Base-by-base conservation (phyloP, 1,139 yeast genomes). In the Eremothecium gossypii region DNA sequence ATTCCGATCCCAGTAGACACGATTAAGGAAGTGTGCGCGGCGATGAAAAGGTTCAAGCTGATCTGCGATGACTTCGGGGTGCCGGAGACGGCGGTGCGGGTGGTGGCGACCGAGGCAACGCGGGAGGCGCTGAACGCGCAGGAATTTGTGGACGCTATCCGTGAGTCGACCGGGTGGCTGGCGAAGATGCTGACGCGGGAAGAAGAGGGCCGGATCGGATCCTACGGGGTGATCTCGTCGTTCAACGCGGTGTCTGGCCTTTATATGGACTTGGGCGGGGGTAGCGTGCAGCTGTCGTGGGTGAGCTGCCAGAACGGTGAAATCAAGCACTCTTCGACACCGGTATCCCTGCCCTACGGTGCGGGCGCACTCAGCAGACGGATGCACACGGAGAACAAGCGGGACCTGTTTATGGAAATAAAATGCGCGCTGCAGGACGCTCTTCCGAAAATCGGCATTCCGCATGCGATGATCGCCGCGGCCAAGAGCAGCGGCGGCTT, bases 31-130 rank as follows among this genome's bases (percentile, higher is more conserved):
- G 75, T 79, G 12, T 67, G 74, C 40, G 67, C 70, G 28, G 79
- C 83, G 2, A 70, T 80, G 72, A 67, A 70, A 46, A 67, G 86
- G 49, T 80, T 79, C 60, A 72, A 74, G 52, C 63, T 72, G 49
- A 77, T 79, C 32, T 80, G 86, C 57, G 73, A 70, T 44, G 84
- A 78, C 58, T 79, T 79, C 53, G 83, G 82, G 13, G 85, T 80
- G 1, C 69, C 75, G 3, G 69, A 70, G 38, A 64, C 68, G 20
- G 72, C 78, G 32, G 81, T 79, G 10, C 63, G 73, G 45, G 77
- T 79, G 2, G 77, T 79, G 20, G 84, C 83, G 8, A 77, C 84
- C 0, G 84, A 77, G 51, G 83, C 83, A 0, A 76, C 79, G 2
- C 68, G 80, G 53, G 78, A 75, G 49, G 83, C 84, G 2, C 64